Conservation (phyloP, 192 early-diverging fungal genomes). For the Coemansia sp. region DNA sequence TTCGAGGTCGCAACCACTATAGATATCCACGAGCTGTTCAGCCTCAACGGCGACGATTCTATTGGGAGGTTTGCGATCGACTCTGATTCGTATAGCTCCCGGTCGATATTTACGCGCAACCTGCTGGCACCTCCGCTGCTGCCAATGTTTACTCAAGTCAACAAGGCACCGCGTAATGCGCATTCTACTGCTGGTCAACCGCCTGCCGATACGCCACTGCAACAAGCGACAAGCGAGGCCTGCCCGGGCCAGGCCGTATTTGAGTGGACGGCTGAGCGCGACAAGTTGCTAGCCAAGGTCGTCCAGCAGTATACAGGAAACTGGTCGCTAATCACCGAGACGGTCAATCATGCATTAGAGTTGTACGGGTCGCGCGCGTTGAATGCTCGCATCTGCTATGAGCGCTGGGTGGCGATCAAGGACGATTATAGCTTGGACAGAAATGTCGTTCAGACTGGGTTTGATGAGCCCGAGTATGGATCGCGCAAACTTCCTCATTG, state of each 20-base stretch:
- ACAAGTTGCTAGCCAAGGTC: conserved; percentile 42
- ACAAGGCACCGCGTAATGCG: conserved; percentile 33
- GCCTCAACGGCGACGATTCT: conserved; percentile 18
- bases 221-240: conserved; percentile 42
- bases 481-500: conserved; percentile 32
- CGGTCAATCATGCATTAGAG: conserved; percentile 41
- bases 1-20: conserved; percentile 9
- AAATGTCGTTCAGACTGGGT: conserved; percentile 38
- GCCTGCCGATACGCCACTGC: conserved; percentile 36
- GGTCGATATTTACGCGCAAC: conserved; percentile 48
- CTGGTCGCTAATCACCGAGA: conserved; percentile 48
- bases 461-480: conserved; percentile 48
- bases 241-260: conserved; percentile 50
- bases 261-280: conserved; percentile 47
- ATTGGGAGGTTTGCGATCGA: conserved; percentile 12
- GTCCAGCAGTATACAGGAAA: conserved; percentile 51
- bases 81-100: conserved; percentile 19
- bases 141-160: conserved; percentile 50
- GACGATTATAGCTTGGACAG: conserved; percentile 46
- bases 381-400: conserved; percentile 36
- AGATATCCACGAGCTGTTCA: conserved; percentile 24
- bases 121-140: conserved; percentile 46
- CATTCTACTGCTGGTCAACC: conserved; percentile 32
- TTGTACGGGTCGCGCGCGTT: conserved; percentile 43
- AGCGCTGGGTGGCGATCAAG: conserved; percentile 50